phyloP scores from a whole-genome alignment of 495 filamentous ascomycete species.

The Hypoxylon rickii region DNA sequence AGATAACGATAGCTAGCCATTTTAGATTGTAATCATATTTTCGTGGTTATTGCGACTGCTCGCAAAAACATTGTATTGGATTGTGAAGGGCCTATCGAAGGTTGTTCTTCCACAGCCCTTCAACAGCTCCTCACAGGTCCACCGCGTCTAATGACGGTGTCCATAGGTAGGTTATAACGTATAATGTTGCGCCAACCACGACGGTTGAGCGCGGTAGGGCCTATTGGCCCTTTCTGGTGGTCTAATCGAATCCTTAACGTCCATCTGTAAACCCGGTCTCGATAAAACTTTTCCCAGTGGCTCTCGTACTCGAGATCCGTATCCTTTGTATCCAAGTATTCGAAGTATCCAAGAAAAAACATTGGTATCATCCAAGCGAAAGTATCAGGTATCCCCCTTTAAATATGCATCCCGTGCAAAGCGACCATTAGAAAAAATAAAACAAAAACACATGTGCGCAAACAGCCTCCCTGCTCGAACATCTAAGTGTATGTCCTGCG shows the following conservation, averaged over 20 bases:
- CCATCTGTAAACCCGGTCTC: slow-evolving; percentile 31
- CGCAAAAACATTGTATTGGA: slow-evolving; percentile 40
- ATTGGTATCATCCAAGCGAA: slow-evolving; percentile 45
- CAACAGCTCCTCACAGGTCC: neutral
- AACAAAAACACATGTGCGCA: slow-evolving; percentile 31
- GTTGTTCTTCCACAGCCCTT: slow-evolving; percentile 21
- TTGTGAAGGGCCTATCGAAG: slow-evolving; percentile 32
- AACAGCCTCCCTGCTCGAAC: slow-evolving; percentile 29
- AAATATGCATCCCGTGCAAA: slow-evolving; percentile 32
- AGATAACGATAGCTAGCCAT: neutral
- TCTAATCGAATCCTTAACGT: slow-evolving; percentile 32
- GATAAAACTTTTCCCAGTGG: slow-evolving; percentile 31
- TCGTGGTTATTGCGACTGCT: slow-evolving; percentile 33
- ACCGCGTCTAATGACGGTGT: slow-evolving; percentile 19
- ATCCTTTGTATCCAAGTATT: slow-evolving; percentile 18
- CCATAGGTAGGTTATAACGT: slow-evolving; percentile 23
- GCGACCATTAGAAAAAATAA: slow-evolving; percentile 33
- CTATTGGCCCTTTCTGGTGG: slow-evolving; percentile 28
- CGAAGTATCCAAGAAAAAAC: slow-evolving; percentile 19
- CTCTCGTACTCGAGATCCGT: slow-evolving; percentile 24
- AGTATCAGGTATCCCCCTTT: slow-evolving; percentile 31
- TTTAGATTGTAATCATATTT: slow-evolving; percentile 16
- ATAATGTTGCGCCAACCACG: slow-evolving; percentile 30
- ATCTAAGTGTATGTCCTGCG: slow-evolving; percentile 33
- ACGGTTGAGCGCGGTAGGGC: slow-evolving; percentile 25